These are phyloP conservation scores for Nannochloris sp. DNA, from an alignment of 139 green algal genomes.

Conservation along the genomic window DNA sequence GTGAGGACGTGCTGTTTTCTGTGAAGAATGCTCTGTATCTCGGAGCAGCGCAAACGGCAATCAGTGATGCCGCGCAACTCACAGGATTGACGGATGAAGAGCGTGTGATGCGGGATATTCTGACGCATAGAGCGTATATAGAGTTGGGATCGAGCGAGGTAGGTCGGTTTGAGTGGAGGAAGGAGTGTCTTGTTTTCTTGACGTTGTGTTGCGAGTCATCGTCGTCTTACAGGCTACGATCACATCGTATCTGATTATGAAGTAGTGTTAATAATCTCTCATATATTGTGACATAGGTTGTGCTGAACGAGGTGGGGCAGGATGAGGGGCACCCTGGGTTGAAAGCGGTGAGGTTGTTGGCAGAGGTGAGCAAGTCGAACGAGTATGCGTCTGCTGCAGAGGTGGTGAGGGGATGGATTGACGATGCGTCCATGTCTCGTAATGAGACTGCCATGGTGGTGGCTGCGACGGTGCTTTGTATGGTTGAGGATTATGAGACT, in stretches of 20 bases:
- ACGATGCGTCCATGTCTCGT: slow-evolving; percentile 54
- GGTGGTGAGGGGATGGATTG: slow-evolving; percentile 45
- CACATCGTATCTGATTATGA: too few relatives aligned
- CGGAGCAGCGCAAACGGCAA: slow-evolving; percentile 81
- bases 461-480: slow-evolving; percentile 60
- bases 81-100: slow-evolving; percentile 63
- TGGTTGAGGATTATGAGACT: slow-evolving; percentile 85
- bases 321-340: slow-evolving; percentile 55
- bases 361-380: slow-evolving; percentile 72
- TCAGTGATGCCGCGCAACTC: slow-evolving; percentile 80
- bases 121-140: slow-evolving; percentile 92
- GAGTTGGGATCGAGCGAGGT: slow-evolving; percentile 88
- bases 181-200: too few relatives aligned
- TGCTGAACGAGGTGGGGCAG: slow-evolving; percentile 78
- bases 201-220: too few relatives aligned
- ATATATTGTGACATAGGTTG: slow-evolving; percentile 55
- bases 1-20: slow-evolving; percentile 67
- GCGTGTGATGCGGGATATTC: slow-evolving; percentile 67
- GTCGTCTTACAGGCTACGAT: too few relatives aligned
- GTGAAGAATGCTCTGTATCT: slow-evolving; percentile 88
- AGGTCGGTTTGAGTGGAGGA: slow-evolving; percentile 3
- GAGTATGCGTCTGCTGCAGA: slow-evolving; percentile 36
- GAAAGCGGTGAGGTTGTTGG: slow-evolving; percentile 83
- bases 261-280: background rate
- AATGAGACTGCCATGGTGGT: slow-evolving; percentile 78